Conservation (phyloP, 2,329 filamentous ascomycete species). For the Penicillium sp. region DNA sequence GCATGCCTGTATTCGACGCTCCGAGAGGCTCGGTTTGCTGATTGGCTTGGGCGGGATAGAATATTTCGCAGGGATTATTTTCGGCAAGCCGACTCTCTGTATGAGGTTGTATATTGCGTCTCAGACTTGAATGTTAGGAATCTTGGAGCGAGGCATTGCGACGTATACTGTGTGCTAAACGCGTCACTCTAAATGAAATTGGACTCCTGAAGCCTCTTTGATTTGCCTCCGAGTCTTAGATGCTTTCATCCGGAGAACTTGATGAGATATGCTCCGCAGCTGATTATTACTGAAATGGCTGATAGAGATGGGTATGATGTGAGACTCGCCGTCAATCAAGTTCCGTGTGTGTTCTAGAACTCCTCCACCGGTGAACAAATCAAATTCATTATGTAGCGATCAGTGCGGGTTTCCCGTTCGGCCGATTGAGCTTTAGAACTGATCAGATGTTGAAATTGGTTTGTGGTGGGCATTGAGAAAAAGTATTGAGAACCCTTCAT, state of each 20-base stretch:
- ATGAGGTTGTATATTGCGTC: neutral
- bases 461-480: neutral
- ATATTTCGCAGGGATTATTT: neutral
- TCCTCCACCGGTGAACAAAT: conserved; percentile 1
- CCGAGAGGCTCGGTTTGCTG: neutral
- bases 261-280: neutral
- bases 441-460: conserved; percentile 1
- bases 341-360: conserved; percentile 1
- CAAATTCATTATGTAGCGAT: conserved; percentile 1
- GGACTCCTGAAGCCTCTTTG: neutral
- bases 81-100: conserved; percentile 1
- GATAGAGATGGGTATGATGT: neutral
- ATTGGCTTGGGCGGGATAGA: neutral
- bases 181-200: neutral
- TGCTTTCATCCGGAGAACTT: neutral
- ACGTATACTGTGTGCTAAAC: neutral
- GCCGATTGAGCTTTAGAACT: conserved; percentile 7
- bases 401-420: neutral
- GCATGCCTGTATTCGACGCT: neutral
- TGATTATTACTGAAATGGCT: neutral
- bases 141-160: neutral
- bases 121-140: neutral
- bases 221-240: neutral
- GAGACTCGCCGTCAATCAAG: conserved; percentile 1
- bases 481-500: neutral